Percentiles rank a stretch among this genome's conserved stretches.
Conservation (phyloP, 2,329 filamentous ascomycete species). For the Colletotrichum horii region DNA sequence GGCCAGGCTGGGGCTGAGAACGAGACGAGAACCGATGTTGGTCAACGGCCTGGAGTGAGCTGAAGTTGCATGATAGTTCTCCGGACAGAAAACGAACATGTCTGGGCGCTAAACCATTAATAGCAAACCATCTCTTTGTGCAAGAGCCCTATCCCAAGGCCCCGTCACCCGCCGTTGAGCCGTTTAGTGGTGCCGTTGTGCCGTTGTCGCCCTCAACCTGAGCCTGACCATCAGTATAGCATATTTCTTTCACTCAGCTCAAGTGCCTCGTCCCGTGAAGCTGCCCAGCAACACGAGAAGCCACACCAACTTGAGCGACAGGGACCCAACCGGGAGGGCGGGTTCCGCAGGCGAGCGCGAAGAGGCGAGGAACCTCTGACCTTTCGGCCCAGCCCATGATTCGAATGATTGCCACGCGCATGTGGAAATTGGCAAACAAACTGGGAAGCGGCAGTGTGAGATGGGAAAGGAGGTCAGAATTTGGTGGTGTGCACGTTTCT, state of each 20-base stretch:
- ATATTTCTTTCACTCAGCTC: neutral
- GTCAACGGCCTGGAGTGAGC: neutral
- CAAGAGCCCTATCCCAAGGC: neutral
- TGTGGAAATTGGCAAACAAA: conserved; percentile 9
- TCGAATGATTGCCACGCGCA: neutral
- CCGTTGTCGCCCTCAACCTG: neutral
- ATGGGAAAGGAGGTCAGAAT: neutral
- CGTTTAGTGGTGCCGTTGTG: neutral
- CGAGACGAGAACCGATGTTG: neutral
- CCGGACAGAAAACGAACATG: neutral
- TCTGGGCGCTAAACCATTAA: neutral
- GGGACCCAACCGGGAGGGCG: neutral
- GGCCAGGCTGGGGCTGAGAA: neutral
- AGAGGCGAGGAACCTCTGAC: neutral
- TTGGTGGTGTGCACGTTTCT: neutral
- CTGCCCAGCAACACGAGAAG: neutral
- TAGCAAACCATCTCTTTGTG: neutral
- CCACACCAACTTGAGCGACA: neutral
- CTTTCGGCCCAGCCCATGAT: neutral
- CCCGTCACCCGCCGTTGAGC: neutral
- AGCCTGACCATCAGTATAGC: neutral
- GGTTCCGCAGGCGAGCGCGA: neutral
- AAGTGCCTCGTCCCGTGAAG: neutral
- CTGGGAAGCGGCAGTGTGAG: neutral
- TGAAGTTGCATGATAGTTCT: neutral